phyloP scores from a whole-genome alignment of 257 asterid species.

The Primulina huaijiensis region DNA sequence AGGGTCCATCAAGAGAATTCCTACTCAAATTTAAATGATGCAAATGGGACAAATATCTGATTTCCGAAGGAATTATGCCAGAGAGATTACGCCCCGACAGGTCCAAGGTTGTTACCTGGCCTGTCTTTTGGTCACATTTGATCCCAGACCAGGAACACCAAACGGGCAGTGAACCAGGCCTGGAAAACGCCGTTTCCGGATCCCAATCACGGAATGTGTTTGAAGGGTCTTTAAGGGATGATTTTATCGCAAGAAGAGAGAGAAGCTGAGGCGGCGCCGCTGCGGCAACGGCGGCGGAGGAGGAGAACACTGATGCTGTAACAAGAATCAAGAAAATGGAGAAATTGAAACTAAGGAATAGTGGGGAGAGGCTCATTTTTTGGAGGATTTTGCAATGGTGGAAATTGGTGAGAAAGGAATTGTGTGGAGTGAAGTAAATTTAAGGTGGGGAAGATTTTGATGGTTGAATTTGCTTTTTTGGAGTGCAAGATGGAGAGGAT shows the following conservation, averaged over 20 bases:
- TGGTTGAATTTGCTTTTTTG: slow-evolving; percentile 56
- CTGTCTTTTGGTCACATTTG: slow-evolving; percentile 46
- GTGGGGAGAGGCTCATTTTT: slow-evolving; percentile 41
- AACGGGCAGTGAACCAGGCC: slow-evolving; percentile 35
- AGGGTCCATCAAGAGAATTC: slow-evolving; percentile 60
- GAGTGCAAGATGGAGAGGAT: slow-evolving; percentile 59
- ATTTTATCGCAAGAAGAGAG: slow-evolving; percentile 60
- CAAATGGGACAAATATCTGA: slow-evolving; percentile 46
- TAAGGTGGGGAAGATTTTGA: slow-evolving; percentile 59
- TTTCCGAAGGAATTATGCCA: slow-evolving; percentile 50
- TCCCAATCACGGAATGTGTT: slow-evolving; percentile 69
- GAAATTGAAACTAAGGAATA: slow-evolving; percentile 20
- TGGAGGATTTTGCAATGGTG: slow-evolving; percentile 20
- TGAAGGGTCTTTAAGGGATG: slow-evolving; percentile 60
- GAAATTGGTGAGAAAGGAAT: slow-evolving; percentile 29
- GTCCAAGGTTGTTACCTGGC: slow-evolving; percentile 51
- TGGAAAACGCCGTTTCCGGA: slow-evolving; percentile 33
- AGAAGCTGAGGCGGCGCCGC: slow-evolving; percentile 39
- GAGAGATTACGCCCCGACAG: slow-evolving; percentile 72
- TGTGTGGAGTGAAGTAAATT: slow-evolving; percentile 41
- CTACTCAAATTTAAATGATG: slow-evolving; percentile 64
- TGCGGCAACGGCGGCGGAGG: slow-evolving; percentile 20
- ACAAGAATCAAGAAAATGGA: slow-evolving; percentile 27
- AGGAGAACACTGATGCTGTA: slow-evolving; percentile 1
- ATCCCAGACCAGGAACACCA: slow-evolving; percentile 89